Evolutionary conservation across 2,329 filamentous ascomycete genomes (phyloP), one percentile per base, ranked within the genome.

Genomic region (Ascosphaera apis): DNA sequence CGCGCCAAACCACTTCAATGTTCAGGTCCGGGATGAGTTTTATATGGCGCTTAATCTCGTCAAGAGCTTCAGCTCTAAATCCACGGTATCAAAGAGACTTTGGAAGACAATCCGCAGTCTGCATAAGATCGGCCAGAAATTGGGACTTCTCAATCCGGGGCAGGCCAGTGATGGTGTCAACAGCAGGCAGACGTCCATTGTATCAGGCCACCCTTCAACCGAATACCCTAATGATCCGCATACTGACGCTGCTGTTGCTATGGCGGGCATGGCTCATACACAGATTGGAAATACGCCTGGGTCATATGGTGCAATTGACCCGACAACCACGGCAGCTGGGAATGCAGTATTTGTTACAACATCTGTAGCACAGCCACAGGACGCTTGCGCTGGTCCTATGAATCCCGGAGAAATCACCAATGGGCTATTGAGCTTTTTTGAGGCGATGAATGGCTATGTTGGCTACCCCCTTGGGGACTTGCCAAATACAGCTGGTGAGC

Each of bases 31-130:
- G 9, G 67, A 74, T 41, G 71, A 76, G 45, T 76, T 76, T 48
- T 73, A 74, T 54, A 69, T 72, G 59, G 71, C 70, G 0, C 60
- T 76, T 3, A 68, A 75, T 33, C 57, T 76, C 8, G 62, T 76
- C 33, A 68, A 69, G 23, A 66, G 65, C 2, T 66, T 76, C 40
- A 70, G 66, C 39, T 64, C 66, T 33, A 66, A 68, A 40, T 72
- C 67, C 0, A 69, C 66, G 43, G 65, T 73, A 12, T 68, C 66
- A 15, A 69, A 71, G 43, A 57, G 69, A 4, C 49, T 76, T 1
- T 76, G 72, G 71, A 69, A 66, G 42, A 73, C 68, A 0, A 69
- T 76, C 42, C 65, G 65, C 35, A 63, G 66, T 3, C 58, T 76
- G n/a, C 70, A 72, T 40, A 68, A 69, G 41, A 63, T 73, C 25